phyloP scores from a whole-genome alignment of 129 eudicot genomes.

The Arctium lappa region DNA sequence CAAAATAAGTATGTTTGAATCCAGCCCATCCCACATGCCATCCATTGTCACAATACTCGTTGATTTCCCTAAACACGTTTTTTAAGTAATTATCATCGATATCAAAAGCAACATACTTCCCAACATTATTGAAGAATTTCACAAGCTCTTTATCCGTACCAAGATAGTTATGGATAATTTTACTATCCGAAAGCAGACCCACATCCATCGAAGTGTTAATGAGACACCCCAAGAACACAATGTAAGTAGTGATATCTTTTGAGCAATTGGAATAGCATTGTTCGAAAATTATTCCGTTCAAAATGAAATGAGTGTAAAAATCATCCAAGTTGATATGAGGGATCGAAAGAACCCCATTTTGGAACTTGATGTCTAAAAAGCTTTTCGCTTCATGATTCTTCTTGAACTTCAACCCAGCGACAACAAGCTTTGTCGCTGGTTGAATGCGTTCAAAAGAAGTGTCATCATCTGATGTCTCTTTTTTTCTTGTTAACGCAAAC shows the following conservation, averaged over 20 bases:
- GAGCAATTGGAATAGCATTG: constrained; percentile 31
- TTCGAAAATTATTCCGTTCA: constrained; percentile 26
- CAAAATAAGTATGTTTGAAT: constrained; percentile 28
- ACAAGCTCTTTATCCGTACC: constrained; percentile 34
- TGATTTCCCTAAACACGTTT: constrained; percentile 16
- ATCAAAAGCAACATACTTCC: constrained; percentile 36
- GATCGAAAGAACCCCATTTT: constrained; percentile 23
- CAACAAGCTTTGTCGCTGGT: constrained; percentile 22
- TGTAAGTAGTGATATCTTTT: constrained; percentile 31
- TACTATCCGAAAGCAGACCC: constrained; percentile 6
- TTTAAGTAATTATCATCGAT: constrained; percentile 16
- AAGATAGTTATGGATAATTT: constrained; percentile 32
- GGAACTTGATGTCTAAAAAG: constrained; percentile 29
- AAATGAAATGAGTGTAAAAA: constrained; percentile 15
- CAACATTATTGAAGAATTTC: constrained; percentile 20
- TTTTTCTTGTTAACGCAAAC: neutral
- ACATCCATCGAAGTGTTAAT: constrained; percentile 22
- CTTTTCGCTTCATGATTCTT: constrained; percentile 16
- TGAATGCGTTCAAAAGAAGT: constrained; percentile 19
- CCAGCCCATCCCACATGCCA: constrained; percentile 33
- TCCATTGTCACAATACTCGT: constrained; percentile 17
- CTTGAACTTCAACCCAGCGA: constrained; percentile 25
- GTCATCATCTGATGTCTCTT: neutral
- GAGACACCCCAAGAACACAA: constrained; percentile 34
- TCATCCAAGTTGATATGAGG: constrained; percentile 31